These are phyloP conservation scores for Rhypophila decipiens DNA, from an alignment of 495 filamentous ascomycete genomes.

Conservation along the genomic window DNA sequence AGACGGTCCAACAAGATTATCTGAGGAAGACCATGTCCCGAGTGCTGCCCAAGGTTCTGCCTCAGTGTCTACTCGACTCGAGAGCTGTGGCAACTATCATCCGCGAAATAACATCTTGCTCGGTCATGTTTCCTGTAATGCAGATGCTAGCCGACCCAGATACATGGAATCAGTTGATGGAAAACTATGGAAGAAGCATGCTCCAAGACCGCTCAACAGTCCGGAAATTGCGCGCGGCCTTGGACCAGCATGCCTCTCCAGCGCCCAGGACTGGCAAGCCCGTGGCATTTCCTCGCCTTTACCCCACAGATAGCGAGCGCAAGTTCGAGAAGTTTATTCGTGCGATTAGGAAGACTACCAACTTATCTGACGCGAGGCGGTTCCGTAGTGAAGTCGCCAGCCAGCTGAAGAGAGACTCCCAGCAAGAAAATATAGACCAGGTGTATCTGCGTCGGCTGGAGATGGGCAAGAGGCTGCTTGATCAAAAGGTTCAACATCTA, in stretches of 20 bases:
- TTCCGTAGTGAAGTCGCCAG: constrained; percentile 90
- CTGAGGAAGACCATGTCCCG: constrained; percentile 62
- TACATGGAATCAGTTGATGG: constrained; percentile 94
- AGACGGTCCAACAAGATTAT: constrained; percentile 78
- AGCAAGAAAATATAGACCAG: constrained; percentile 70
- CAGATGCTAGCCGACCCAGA: constrained; percentile 79
- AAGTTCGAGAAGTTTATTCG: constrained; percentile 92
- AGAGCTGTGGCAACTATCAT: constrained; percentile 72
- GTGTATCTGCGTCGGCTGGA: constrained; percentile 84
- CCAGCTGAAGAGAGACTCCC: constrained; percentile 79
- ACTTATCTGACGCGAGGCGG: constrained; percentile 87
- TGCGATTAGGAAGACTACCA: constrained; percentile 79
- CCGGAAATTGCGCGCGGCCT: constrained; percentile 82
- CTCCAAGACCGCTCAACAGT: constrained; percentile 95
- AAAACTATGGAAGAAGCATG: constrained; percentile 78
- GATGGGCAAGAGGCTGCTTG: constrained; percentile 81
- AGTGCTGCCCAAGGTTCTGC: constrained; percentile 71
- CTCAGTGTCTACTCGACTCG: constrained; percentile 66
- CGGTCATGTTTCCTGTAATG: constrained; percentile 65
- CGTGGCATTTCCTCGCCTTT: constrained; percentile 52
- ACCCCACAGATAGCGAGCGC: constrained; percentile 68
- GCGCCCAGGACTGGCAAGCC: constrained; percentile 59
- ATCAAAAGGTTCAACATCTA: constrained; percentile 81
- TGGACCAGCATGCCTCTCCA: constrained; percentile 92
- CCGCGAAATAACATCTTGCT: constrained; percentile 77